Conservation (phyloP, 2,329 filamentous ascomycete genomes). For the Talaromyces marneffei region DNA sequence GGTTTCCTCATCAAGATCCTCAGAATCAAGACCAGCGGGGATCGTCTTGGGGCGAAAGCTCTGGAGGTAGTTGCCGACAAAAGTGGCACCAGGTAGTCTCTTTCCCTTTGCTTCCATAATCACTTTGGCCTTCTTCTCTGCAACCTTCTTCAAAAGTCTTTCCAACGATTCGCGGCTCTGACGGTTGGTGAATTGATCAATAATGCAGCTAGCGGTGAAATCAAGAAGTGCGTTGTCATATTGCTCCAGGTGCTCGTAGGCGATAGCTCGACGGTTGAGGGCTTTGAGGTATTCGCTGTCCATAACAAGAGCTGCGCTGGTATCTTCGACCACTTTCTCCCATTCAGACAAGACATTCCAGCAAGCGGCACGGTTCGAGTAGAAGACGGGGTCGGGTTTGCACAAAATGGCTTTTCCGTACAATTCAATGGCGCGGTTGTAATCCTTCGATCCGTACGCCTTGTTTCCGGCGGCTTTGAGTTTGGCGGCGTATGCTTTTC, state of each 20-base stretch:
- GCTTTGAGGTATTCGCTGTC: slow-evolving; percentile 97
- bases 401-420: slow-evolving; percentile 95
- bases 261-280: slow-evolving; percentile 90
- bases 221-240: slow-evolving; percentile 94
- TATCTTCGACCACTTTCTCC: slow-evolving; percentile 96
- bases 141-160: slow-evolving; percentile 90
- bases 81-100: slow-evolving; percentile 90
- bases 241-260: slow-evolving; percentile 86
- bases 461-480: slow-evolving; percentile 95
- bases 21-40: slow-evolving; percentile 76
- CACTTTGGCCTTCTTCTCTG: slow-evolving; percentile 84
- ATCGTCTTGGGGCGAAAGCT: slow-evolving; percentile 84
- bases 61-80: slow-evolving; percentile 97
- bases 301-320: slow-evolving; percentile 86
- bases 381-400: slow-evolving; percentile 96
- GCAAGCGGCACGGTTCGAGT: slow-evolving; percentile 96
- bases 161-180: slow-evolving; percentile 84
- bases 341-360: slow-evolving; percentile 89
- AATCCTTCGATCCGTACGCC: slow-evolving; percentile 90
- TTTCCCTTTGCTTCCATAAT: slow-evolving; percentile 76
- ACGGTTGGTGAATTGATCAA: slow-evolving; percentile 94
- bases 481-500: slow-evolving; percentile 81
- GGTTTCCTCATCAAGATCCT: slow-evolving; percentile 69
- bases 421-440: slow-evolving; percentile 85
- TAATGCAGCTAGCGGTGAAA: slow-evolving; percentile 98